phyloP scores from a whole-genome alignment of 1,284 basidiomycete species.

The Wallemia mellicola region DNA sequence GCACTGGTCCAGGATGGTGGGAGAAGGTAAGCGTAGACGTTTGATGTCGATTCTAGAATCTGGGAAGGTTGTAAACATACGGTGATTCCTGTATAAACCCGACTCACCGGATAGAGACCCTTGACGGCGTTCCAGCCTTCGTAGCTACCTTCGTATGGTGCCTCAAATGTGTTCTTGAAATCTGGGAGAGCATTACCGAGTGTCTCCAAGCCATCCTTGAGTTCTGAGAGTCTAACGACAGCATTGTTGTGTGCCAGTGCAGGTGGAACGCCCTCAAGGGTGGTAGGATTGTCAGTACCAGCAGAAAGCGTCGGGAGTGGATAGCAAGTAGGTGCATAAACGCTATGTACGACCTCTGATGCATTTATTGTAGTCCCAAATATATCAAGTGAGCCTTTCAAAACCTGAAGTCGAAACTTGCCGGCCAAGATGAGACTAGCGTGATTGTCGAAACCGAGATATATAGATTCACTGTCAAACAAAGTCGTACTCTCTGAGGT shows the following conservation, averaged over 20 bases:
- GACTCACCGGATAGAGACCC: neutral
- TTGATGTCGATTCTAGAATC: neutral
- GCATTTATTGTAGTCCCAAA: neutral
- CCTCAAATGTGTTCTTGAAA: neutral
- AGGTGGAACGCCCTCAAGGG: neutral
- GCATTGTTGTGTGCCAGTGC: neutral
- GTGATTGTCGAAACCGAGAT: neutral
- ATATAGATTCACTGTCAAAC: neutral
- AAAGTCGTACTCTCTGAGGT: neutral
- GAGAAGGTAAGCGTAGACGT: constrained; percentile 19
- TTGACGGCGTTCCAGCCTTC: neutral
- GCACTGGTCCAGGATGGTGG: constrained; percentile 29
- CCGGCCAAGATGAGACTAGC: neutral
- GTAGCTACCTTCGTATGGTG: neutral
- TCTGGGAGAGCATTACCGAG: neutral
- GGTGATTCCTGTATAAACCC: neutral
- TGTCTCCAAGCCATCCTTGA: neutral
- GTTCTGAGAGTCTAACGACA: neutral
- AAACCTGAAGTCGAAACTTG: neutral
- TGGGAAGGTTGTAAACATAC: neutral
- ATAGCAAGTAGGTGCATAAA: neutral
- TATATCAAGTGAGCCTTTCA: neutral
- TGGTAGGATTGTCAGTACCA: neutral
- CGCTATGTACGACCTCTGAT: neutral
- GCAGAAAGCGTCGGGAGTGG: neutral